Percentiles rank a stretch among this genome's conserved stretches.
Evolutionary conservation across 106 monocot genomes (phyloP).

Genomic region (Dendrobium officinale): DNA sequence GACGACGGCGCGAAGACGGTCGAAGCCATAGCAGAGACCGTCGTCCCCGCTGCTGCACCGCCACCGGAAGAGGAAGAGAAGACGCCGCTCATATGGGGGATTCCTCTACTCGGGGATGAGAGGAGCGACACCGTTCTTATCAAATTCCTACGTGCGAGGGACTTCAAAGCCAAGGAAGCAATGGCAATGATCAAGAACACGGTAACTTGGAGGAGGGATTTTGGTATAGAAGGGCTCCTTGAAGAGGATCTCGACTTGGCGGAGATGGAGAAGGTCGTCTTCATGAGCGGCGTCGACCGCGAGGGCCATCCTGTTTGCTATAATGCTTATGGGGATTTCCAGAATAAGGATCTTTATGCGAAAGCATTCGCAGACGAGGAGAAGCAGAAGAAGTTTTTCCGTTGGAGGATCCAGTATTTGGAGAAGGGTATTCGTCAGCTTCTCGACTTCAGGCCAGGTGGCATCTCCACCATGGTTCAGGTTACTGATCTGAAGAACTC

Average conservation of each 20-base stretch:
- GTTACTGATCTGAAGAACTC: conserved; percentile 92
- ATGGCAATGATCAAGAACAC: conserved; percentile 28
- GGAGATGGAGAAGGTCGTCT: conserved; percentile 38
- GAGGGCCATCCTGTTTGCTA: conserved; percentile 47
- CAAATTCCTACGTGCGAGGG: conserved; percentile 42
- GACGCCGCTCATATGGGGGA: conserved; percentile 26
- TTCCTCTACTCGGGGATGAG: conserved; percentile 31
- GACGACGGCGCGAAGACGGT: conserved; percentile 25
- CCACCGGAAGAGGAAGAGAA: not conserved
- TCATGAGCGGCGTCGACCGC: conserved; percentile 39
- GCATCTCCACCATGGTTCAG: conserved; percentile 84
- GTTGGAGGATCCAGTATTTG: conserved; percentile 37
- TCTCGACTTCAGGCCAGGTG: conserved; percentile 48
- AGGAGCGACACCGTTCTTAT: conserved; percentile 34
- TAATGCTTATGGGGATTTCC: conserved; percentile 40
- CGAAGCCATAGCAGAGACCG: conserved; percentile 14
- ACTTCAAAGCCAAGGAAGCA: conserved; percentile 41
- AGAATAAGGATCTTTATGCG: conserved; percentile 28
- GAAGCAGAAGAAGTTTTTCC: conserved; percentile 26
- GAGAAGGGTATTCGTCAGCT: conserved; percentile 33
- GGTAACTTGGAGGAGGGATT: conserved; percentile 19
- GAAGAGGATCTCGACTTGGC: conserved; percentile 24
- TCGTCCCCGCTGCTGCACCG: conserved; percentile 1
- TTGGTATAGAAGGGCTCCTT: conserved; percentile 16
- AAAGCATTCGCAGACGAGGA: conserved; percentile 35